These are phyloP conservation scores for Kwoniella botswanensis DNA, from an alignment of 768 basidiomycete genomes.

Conservation along the genomic window DNA sequence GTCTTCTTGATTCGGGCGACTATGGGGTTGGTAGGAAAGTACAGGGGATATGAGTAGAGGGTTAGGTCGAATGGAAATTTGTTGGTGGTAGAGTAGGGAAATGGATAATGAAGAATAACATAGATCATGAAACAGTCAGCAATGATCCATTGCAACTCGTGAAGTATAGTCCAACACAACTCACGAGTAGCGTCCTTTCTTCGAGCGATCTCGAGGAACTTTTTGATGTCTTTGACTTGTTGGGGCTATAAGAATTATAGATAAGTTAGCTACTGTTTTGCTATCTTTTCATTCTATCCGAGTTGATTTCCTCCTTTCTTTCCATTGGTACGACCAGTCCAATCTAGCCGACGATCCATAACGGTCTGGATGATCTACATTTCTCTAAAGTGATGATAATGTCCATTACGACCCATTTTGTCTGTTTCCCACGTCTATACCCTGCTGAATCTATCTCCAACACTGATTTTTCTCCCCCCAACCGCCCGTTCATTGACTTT, in stretches of 20 bases:
- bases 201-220: slow-evolving; percentile 95
- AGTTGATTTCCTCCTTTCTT: no score
- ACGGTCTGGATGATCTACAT: no score
- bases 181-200: slow-evolving; percentile 95
- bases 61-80: background rate
- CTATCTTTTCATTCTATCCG: background rate
- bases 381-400: background rate
- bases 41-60: no score
- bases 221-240: slow-evolving; percentile 97
- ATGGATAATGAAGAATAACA: background rate
- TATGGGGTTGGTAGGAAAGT: background rate
- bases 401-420: background rate
- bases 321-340: no score
- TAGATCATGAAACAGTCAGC: background rate
- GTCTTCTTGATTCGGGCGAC: slow-evolving; percentile 99
- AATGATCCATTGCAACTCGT: background rate
- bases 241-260: slow-evolving; percentile 72
- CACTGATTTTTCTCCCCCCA: background rate
- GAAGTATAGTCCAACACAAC: slow-evolving; percentile 57
- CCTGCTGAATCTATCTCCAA: background rate
- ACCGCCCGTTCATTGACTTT: background rate
- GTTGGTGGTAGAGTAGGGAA: background rate
- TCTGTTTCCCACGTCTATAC: background rate
- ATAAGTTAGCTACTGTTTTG: background rate
- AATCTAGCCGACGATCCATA: no score